A percentile compares a stretch with the other conserved stretches of the same genome.
These are phyloP conservation scores for Lathyrus oleraceus DNA, from an alignment of 306 rosid species.

Conservation along the genomic window DNA sequence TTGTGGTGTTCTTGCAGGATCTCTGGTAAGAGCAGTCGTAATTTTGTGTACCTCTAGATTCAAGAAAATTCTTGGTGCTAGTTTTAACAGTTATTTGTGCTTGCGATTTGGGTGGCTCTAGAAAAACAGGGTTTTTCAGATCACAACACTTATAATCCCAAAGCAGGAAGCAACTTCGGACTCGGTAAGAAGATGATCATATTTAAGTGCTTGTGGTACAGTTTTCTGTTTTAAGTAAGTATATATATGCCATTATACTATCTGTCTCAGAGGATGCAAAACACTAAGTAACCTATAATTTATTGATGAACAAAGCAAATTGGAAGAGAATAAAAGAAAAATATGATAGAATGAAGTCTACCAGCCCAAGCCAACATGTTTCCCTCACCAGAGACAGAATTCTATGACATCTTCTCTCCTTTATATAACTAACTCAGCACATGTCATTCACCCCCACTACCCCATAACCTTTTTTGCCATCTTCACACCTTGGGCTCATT, in stretches of 20 bases:
- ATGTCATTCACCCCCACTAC: not conserved
- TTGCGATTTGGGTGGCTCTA: constrained; percentile 52
- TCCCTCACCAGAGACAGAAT: constrained; percentile 2
- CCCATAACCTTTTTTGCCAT: not conserved
- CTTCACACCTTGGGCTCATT: not conserved
- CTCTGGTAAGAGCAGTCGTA: constrained; percentile 65
- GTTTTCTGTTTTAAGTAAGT: constrained; percentile 22
- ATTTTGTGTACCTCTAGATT: constrained; percentile 23
- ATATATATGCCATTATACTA: constrained; percentile 16
- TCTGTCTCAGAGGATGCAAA: not conserved
- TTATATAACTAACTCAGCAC: not conserved
- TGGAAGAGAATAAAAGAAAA: not conserved
- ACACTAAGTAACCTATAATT: constrained; percentile 2
- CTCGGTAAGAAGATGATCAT: constrained; percentile 63
- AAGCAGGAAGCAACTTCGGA: constrained; percentile 98
- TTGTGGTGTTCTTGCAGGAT: constrained; percentile 95
- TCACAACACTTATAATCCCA: constrained; percentile 89
- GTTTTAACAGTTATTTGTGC: constrained; percentile 35
- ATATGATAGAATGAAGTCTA: constrained; percentile 3
- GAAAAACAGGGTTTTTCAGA: constrained; percentile 94
- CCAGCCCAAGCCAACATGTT: not conserved
- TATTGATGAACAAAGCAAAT: constrained; percentile 3
- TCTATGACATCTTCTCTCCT: not conserved
- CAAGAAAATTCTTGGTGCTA: constrained; percentile 36
- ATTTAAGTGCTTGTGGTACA: constrained; percentile 24